These are phyloP conservation scores for Erigeron philadelphicus DNA, from an alignment of 140 eudicot species.

Conservation along the genomic window DNA sequence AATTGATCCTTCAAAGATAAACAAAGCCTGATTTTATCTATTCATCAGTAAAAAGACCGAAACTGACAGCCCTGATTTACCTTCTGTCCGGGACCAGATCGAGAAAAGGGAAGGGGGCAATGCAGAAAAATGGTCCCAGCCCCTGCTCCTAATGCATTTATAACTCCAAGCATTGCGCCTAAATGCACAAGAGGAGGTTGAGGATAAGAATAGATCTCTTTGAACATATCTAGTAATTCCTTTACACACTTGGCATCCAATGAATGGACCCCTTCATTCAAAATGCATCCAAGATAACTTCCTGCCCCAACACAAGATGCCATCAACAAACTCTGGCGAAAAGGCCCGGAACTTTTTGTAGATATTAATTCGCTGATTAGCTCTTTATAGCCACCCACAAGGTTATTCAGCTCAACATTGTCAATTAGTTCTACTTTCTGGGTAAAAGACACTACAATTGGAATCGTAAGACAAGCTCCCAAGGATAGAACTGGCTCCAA, in stretches of 20 bases:
- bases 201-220: constrained; percentile 49
- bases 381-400: constrained; percentile 40
- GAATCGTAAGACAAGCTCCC: constrained; percentile 81
- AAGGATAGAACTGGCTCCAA: constrained; percentile 34
- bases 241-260: constrained; percentile 42
- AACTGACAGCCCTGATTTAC: constrained; percentile 27
- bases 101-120: constrained; percentile 28
- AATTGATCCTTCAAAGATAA: background rate
- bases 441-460: constrained; percentile 55
- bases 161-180: constrained; percentile 94
- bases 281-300: constrained; percentile 56
- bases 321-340: constrained; percentile 66
- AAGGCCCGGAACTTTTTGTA: constrained; percentile 40
- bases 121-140: constrained; percentile 52
- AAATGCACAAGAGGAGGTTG: constrained; percentile 66
- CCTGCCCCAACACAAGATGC: constrained; percentile 88
- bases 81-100: constrained; percentile 36
- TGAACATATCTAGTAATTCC: constrained; percentile 46
- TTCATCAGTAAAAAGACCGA: background rate
- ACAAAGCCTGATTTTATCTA: background rate
- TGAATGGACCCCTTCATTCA: constrained; percentile 64
- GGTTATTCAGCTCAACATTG: constrained; percentile 47
- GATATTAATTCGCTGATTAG: constrained; percentile 55
- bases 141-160: constrained; percentile 80
- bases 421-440: constrained; percentile 71